Base-by-base conservation (phyloP, 495 filamentous ascomycete genomes). In the Haplographium delicatum region DNA sequence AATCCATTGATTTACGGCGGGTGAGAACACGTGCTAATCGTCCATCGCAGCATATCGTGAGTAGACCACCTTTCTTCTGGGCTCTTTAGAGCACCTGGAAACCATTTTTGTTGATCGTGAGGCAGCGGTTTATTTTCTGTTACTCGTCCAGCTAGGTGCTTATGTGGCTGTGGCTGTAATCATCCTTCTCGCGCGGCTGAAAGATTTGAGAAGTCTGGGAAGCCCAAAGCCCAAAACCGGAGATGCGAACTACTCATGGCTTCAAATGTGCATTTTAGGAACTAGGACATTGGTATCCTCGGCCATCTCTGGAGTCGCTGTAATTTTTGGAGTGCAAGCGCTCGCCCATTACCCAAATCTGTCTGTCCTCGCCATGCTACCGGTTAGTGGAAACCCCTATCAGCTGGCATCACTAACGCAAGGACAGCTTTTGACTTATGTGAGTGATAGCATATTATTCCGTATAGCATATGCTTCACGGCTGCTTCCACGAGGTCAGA, bases 401-500 rank as follows among this genome's bases (percentile, higher is more conserved):
- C 5, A 35, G 24, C 22, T 3, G 13, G 19, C 37, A 8, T 13
- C 4, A 11, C 47, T 56, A 24, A 56, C 37, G 22, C 6, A 4
- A 22, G 7, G 3, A 28, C 30, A 59, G 56, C 44, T 59, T 16
- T 37, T 59, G 23, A 54, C 56, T 11, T 59, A 54, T 45, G 56
- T 51, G 5, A 43, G 28, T 35, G 56, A 59, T 25, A 54, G 56
- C 47, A 6, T 53, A 19, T 6, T 51, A 6, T 54, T 59, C n/a
- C 37, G 47, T 4, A 15, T 59, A 4, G 42, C 47, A 6, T 15
- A 48, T 18, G 9, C 40, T 27, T 37, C 35, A 11, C 30, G 37
- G 19, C n/a, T 59, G 22, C 16, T 51, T 25, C 53, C 47, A 1
- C n/a, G 33, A n/a, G 33, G 34, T 18, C 47, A 47, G 20, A 27